Percentiles rank a stretch among this genome's conserved stretches.
Evolutionary conservation across 2,329 filamentous ascomycete species (phyloP).

Genomic region (Arthrobotrys sinensis): DNA sequence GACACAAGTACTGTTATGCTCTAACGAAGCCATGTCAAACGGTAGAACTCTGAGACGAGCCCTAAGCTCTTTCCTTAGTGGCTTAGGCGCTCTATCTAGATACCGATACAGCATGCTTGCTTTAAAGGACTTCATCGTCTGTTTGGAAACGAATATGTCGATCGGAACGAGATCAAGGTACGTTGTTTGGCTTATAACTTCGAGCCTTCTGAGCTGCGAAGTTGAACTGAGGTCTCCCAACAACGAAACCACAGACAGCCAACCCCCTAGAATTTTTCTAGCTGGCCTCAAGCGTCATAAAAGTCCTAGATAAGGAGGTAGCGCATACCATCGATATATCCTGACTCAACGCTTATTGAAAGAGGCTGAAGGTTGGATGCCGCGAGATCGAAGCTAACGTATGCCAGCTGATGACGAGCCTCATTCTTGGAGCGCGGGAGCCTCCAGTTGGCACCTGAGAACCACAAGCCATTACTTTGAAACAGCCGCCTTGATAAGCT

Average conservation of each 20-base stretch:
- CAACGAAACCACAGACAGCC: background rate
- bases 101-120: background rate
- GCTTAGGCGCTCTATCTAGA: background rate
- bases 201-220: background rate
- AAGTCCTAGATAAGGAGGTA: slow-evolving; percentile 24
- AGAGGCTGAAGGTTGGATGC: slow-evolving; percentile 21
- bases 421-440: slow-evolving; percentile 29
- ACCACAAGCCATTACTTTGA: slow-evolving; percentile 16
- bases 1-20: background rate
- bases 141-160: slow-evolving; percentile 11
- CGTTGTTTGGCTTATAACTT: slow-evolving; percentile 19
- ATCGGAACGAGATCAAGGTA: background rate
- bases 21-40: background rate
- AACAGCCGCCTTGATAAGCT: slow-evolving; percentile 17
- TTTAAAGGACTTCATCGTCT: slow-evolving; percentile 1
- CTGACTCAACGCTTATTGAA: slow-evolving; percentile 11
- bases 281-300: slow-evolving; percentile 10
- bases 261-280: slow-evolving; percentile 18
- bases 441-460: background rate
- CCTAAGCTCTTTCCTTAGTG: background rate
- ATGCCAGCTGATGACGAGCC: background rate
- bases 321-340: slow-evolving; percentile 19
- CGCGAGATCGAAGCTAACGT: background rate
- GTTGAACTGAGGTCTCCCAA: background rate
- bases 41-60: background rate